These are phyloP conservation scores for Cutaneotrichosporon cyanovorans DNA, from an alignment of 1,284 basidiomycete species.

Conservation along the genomic window DNA sequence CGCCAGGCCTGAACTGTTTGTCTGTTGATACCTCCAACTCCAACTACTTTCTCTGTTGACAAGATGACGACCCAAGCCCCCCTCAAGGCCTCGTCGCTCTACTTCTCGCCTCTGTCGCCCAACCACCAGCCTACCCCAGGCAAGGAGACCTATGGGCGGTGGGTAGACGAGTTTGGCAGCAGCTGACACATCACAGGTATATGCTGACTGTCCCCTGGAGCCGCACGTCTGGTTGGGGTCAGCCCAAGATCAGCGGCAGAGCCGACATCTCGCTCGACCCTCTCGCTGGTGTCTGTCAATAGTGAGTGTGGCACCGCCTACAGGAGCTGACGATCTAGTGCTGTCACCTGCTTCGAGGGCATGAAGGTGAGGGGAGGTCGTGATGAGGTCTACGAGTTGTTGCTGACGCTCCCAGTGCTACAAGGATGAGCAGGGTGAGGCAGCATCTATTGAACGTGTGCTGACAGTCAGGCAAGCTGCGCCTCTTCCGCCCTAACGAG, in stretches of 20 bases:
- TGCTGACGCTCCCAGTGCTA: conserved; percentile 29
- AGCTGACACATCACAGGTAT: conserved; percentile 12
- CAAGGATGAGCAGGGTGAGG: conserved; percentile 31
- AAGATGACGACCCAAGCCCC: conserved; percentile 8
- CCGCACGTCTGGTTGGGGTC: conserved; percentile 35
- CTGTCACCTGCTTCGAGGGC: conserved; percentile 44
- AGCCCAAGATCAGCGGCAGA: conserved; percentile 35
- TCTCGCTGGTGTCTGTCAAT: conserved; percentile 39
- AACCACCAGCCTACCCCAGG: conserved; percentile 19
- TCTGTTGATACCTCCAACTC: too few relatives aligned
- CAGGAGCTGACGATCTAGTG: conserved; percentile 8
- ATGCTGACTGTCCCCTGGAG: conserved; percentile 33
- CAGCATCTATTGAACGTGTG: neutral
- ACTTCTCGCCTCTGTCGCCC: conserved; percentile 34
- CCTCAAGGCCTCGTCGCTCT: conserved; percentile 31
- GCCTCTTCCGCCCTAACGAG: conserved; percentile 38
- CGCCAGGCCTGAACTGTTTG: too few relatives aligned
- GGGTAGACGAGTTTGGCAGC: conserved; percentile 37
- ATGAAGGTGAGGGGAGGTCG: conserved; percentile 34
- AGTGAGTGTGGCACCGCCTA: conserved; percentile 13
- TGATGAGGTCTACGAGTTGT: too few relatives aligned
- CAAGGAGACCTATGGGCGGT: conserved; percentile 14
- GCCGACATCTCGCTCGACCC: conserved; percentile 35
- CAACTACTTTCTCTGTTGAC: neutral
- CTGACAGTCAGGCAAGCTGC: conserved; percentile 26